Evolutionary conservation across 2,329 filamentous ascomycete genomes (phyloP).

Genomic region (Zarea fungicola): DNA sequence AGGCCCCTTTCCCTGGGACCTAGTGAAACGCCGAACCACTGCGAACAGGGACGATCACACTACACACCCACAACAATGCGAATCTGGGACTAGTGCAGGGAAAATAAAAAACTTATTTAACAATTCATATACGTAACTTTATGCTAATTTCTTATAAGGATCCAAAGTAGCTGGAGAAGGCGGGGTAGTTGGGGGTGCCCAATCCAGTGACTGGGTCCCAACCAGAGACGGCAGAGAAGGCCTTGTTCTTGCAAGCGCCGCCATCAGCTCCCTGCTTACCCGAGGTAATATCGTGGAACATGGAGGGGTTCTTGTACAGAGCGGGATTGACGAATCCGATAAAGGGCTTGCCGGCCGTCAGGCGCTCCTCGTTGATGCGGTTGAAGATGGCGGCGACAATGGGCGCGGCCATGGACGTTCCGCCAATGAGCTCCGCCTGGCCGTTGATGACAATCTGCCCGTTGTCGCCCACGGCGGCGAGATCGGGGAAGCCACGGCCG

Average conservation of each 20-base stretch:
- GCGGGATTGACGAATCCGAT: constrained; percentile 28
- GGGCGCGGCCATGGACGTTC: constrained; percentile 16
- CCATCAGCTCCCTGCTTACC: not conserved
- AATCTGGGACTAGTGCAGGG: too few relatives aligned
- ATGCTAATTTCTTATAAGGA: too few relatives aligned
- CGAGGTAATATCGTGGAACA: constrained; percentile 10
- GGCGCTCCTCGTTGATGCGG: constrained; percentile 16
- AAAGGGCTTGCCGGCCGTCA: constrained; percentile 27
- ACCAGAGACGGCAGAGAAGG: not conserved
- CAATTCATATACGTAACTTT: too few relatives aligned
- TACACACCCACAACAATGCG: too few relatives aligned
- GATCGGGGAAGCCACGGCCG: constrained; percentile 34
- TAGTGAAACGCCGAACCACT: too few relatives aligned
- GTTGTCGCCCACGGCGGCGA: constrained; percentile 40
- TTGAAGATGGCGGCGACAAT: constrained; percentile 17
- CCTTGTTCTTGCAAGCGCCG: not conserved
- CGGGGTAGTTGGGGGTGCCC: not conserved
- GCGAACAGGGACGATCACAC: too few relatives aligned
- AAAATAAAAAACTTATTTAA: too few relatives aligned
- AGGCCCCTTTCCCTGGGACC: too few relatives aligned
- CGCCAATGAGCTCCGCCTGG: constrained; percentile 17
- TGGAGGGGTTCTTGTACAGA: constrained; percentile 7
- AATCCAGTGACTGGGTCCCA: not conserved
- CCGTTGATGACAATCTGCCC: constrained; percentile 33
- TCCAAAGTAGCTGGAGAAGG: not conserved